Evolutionary conservation across 176 grass and related monocot genomes (phyloP).

Genomic region (Pharus latifolius): DNA sequence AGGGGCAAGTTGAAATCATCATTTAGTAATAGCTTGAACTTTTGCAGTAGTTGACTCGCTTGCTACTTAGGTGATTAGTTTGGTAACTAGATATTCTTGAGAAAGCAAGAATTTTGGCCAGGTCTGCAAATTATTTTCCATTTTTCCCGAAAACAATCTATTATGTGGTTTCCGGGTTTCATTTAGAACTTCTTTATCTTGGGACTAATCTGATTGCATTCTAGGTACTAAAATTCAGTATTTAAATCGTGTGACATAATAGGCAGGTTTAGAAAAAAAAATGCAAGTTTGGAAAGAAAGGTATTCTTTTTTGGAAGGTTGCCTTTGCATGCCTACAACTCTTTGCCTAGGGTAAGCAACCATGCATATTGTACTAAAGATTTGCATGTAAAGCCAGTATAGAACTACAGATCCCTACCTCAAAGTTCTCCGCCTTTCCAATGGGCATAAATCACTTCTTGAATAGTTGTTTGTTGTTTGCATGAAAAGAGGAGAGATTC

Average conservation of each 20-base stretch:
- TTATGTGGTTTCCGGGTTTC: background rate
- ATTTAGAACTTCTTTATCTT: background rate
- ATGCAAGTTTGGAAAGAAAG: too few species aligned
- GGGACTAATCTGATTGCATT: too few species aligned
- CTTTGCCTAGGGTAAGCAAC: background rate
- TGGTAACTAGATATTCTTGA: background rate
- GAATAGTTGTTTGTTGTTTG: background rate
- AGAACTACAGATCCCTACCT: background rate
- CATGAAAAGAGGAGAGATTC: background rate
- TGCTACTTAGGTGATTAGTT: conserved; percentile 1
- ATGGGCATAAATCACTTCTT: background rate
- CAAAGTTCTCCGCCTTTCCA: conserved; percentile 1
- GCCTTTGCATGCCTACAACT: background rate
- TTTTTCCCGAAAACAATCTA: background rate
- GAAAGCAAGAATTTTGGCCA: background rate
- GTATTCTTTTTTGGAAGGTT: background rate
- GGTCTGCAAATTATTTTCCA: background rate
- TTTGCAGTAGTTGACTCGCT: conserved; percentile 1
- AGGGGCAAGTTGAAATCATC: background rate
- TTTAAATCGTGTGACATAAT: conserved; percentile 5
- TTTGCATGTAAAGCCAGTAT: background rate
- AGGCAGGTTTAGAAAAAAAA: background rate
- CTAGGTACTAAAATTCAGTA: conserved; percentile 2
- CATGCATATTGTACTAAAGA: background rate
- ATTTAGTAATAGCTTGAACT: conserved; percentile 2